A percentile compares a stretch with the other conserved stretches of the same genome.
Evolutionary conservation across 1,139 yeast genomes (phyloP).

Genomic region (Hansenula sp.): DNA sequence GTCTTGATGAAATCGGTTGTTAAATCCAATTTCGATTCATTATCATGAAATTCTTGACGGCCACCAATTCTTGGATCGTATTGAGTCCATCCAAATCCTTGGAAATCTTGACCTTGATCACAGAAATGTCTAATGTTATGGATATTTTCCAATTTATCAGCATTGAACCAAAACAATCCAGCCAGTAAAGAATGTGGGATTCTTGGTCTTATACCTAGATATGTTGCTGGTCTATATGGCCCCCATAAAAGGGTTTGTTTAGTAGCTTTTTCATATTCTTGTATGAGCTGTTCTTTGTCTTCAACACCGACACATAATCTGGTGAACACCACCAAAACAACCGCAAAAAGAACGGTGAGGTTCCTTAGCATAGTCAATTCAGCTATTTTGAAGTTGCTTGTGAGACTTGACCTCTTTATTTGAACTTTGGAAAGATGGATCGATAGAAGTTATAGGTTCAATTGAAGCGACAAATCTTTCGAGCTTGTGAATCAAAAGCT

Average conservation of each 20-base stretch:
- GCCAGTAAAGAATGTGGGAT: conserved; percentile 67
- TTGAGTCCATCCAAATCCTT: conserved; percentile 77
- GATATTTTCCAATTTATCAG: conserved; percentile 57
- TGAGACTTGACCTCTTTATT: too few relatives aligned
- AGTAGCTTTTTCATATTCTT: conserved; percentile 26
- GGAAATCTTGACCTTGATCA: conserved; percentile 69
- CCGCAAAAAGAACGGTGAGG: background rate
- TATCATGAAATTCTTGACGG: conserved; percentile 67
- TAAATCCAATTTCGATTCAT: conserved; percentile 57
- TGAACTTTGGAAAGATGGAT: too few relatives aligned
- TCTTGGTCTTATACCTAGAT: conserved; percentile 82
- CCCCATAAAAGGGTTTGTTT: conserved; percentile 73
- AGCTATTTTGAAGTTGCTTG: too few relatives aligned
- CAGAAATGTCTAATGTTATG: conserved; percentile 70
- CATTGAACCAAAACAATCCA: conserved; percentile 89
- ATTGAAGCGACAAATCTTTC: too few relatives aligned
- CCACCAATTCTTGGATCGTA: conserved; percentile 93
- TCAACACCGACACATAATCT: background rate
- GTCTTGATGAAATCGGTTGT: conserved; percentile 75
- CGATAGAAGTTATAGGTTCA: too few relatives aligned
- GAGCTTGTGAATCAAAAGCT: too few relatives aligned
- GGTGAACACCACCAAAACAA: background rate
- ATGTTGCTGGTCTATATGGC: conserved; percentile 84
- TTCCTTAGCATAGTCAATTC: conserved; percentile 1
- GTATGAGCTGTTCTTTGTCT: conserved; percentile 7